Base-by-base conservation (phyloP, 192 early-diverging fungal species). In the Geranomyces variabilis region DNA sequence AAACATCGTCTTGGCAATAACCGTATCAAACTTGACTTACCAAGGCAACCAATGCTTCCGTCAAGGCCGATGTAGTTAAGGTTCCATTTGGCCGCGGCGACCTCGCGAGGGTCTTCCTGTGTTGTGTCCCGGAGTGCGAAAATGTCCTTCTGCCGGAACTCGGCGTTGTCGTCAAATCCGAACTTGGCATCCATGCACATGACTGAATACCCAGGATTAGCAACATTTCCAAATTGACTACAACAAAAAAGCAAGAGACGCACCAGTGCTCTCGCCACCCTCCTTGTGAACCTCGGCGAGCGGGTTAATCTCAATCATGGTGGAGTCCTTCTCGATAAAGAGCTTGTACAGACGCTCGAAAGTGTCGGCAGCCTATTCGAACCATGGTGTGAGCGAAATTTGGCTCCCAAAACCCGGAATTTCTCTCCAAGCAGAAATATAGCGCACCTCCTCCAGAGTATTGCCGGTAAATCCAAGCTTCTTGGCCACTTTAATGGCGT, bases 1-100 rank as follows among this genome's bases (percentile, higher is more conserved):
- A n/a, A 19, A 47, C 12, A 47, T 47, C 12, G 46, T 47, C n/a
- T n/a, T n/a, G n/a, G n/a, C n/a, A n/a, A n/a, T n/a, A 53, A 53
- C 51, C n/a, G 17, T 26, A 26, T 53, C 15, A n/a, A 41, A 53
- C 17, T 6, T 10, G 17, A 15, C 71, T 69, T 80, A 91, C 90
- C 90, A 26, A 99, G 87, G 80, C 97, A 99, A 69, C 96, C 97
- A 77, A 99, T 97, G 77, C 84, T 93, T 72, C 97, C 97, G 71
- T 99, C 95, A 44, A 99, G 85, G 67, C 97, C 97, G 89, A 99
- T 98, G 87, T 99, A 99, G 89, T 99, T 98, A 69, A 99, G 87
- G 80, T 99, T 90, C 88, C 90, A 92, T 84, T 99, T 94, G 79
- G 92, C 91, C 67, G 97, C 97, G 73, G 91, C 87, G 30, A 99